Evolutionary conservation across 345 rosid species (phyloP), one percentile per base, ranked within the genome.

Genomic region (Euclidium syriacum): DNA sequence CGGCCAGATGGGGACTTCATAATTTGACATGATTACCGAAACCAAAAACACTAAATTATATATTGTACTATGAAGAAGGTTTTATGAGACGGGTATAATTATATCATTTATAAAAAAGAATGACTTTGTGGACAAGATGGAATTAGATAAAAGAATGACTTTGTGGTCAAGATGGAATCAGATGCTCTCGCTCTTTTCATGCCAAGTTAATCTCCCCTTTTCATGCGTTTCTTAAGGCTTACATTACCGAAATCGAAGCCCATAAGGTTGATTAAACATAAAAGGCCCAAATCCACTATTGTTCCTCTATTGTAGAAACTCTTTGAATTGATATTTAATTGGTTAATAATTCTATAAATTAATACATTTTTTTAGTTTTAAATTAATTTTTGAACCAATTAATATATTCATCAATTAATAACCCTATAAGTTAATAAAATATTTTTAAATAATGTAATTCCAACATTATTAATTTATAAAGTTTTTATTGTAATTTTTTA

Each of bases 101-200:
- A 44, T 7, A 11, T 4, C 26, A 34, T 20, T 52, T 41, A 51
- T 3, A 3, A 34, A n/a, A 62, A 48, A 26, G 53, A 65, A 53
- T 65, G 27, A 43, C 52, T 44, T 42, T 44, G 54, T 12, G 23
- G 7, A 8, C 1, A 54, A 34, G 39, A 25, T 65, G n/a, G n/a
- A n/a, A n/a, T n/a, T n/a, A n/a, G n/a, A n/a, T n/a, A n/a, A 19
- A 10, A 43, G 48, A 43, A 43, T 19, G 48, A 43, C 18, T 19
- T 32, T 32, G 35, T 8, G 4, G 33, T 48, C 33, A 48, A 25
- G 52, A 3, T 48, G 14, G 57, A 67, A 67, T 67, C 3, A 39
- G 58, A 67, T 67, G 25, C 58, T 47, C 17, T 27, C 38, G 10
- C 38, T 47, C 2, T 6, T 53, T 65, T 39, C 35, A 39, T 44